phyloP scores from a whole-genome alignment of 2,329 filamentous ascomycete genomes.

The Chalara sp. region DNA sequence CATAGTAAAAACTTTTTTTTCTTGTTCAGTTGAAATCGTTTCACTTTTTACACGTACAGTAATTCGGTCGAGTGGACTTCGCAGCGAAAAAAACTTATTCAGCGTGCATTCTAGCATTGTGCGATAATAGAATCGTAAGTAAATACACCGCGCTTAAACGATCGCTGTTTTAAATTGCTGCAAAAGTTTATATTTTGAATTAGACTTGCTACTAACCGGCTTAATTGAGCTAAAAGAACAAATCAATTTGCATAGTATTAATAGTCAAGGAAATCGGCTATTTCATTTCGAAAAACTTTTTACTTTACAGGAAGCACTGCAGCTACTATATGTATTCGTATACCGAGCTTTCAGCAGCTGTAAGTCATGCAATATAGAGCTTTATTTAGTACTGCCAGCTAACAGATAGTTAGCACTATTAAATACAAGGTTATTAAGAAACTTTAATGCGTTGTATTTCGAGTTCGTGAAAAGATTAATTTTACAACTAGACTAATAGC shows the following conservation, averaged over 20 bases:
- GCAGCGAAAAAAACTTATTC: slow-evolving; percentile 41
- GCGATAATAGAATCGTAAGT: slow-evolving; percentile 46
- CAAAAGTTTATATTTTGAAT: slow-evolving; percentile 49
- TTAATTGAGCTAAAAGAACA: slow-evolving; percentile 44
- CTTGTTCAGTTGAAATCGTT: not conserved
- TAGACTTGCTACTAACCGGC: slow-evolving; percentile 49
- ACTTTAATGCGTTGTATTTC: slow-evolving; percentile 19
- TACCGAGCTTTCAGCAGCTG: slow-evolving; percentile 45
- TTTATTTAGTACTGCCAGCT: too few species aligned
- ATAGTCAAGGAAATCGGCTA: slow-evolving; percentile 38
- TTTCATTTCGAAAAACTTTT: slow-evolving; percentile 53
- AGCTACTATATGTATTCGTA: slow-evolving; percentile 44
- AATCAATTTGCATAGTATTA: slow-evolving; percentile 50
- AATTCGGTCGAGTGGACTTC: slow-evolving; percentile 39
- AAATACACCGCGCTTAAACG: not conserved
- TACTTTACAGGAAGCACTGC: slow-evolving; percentile 51
- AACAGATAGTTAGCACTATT: too few species aligned
- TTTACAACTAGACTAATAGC: slow-evolving; percentile 50
- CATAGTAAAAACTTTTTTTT: slow-evolving; percentile 34
- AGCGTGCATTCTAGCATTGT: slow-evolving; percentile 51
- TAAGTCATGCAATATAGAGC: too few species aligned
- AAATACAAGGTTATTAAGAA: slow-evolving; percentile 8
- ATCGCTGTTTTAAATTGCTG: slow-evolving; percentile 13
- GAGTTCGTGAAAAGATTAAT: slow-evolving; percentile 43
- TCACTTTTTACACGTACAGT: slow-evolving; percentile 17